Conservation (phyloP, 2,329 filamentous ascomycete species). For the Talaromyces sp. region DNA sequence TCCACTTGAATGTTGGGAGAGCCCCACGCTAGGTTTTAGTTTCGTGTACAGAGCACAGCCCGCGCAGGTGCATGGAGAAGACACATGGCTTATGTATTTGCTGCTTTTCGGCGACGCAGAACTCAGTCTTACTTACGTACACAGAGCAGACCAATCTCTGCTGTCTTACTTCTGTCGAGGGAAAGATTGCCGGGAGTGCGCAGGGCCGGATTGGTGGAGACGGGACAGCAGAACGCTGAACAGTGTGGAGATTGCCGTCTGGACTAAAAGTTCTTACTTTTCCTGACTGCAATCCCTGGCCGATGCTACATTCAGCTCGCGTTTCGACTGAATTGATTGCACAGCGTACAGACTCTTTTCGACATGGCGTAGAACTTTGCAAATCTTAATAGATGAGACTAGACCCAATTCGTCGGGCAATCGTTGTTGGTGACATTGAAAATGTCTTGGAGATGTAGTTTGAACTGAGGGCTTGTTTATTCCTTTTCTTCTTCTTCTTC, state of each 20-base stretch:
- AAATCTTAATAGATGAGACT: constrained; percentile 2
- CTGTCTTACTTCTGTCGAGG: not conserved
- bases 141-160: not conserved
- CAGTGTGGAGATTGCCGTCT: not conserved
- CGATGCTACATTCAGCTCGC: not conserved
- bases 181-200: not conserved
- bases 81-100: not conserved
- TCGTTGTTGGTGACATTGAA: not conserved
- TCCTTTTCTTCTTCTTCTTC: not conserved
- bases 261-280: not conserved
- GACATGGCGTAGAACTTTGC: not conserved
- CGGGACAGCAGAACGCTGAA: not conserved
- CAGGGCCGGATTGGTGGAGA: not conserved
- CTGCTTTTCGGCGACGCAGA: not conserved
- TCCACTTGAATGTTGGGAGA: not conserved
- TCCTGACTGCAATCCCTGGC: not conserved
- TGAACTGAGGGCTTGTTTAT: too few species aligned
- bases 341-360: not conserved
- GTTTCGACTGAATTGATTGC: not conserved
- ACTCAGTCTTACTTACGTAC: not conserved
- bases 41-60: not conserved
- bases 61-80: not conserved
- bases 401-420: not conserved
- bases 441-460: not conserved
- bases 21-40: not conserved